A percentile compares a stretch with the other conserved stretches of the same genome.
phyloP scores from a whole-genome alignment of 2,329 filamentous ascomycete species.

The Chaetomium sp. region DNA sequence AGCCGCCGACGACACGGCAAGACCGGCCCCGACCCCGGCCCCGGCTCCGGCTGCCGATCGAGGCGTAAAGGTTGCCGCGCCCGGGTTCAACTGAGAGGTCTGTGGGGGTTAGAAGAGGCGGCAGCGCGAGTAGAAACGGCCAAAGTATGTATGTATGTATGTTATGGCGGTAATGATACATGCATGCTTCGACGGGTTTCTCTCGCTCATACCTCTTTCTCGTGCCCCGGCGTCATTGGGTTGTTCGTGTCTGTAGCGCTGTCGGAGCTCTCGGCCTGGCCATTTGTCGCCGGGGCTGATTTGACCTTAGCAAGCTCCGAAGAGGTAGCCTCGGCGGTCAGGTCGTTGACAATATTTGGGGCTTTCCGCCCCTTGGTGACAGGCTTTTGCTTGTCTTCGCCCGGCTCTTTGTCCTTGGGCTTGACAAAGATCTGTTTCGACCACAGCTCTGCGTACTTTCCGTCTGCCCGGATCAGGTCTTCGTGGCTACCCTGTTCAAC shows the following conservation, averaged over 20 bases:
- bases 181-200: slow-evolving; percentile 41
- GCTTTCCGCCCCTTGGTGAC: slow-evolving; percentile 28
- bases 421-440: slow-evolving; percentile 61
- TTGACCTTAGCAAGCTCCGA: slow-evolving; percentile 43
- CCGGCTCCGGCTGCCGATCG: slow-evolving; percentile 35
- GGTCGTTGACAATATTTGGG: slow-evolving; percentile 42
- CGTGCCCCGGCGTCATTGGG: slow-evolving; percentile 42
- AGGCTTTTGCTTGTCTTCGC: slow-evolving; percentile 35
- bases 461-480: slow-evolving; percentile 58
- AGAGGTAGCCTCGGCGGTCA: slow-evolving; percentile 43
- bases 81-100: slow-evolving; percentile 55
- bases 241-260: slow-evolving; percentile 37
- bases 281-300: slow-evolving; percentile 19
- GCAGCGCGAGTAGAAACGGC: slow-evolving; percentile 45
- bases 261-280: slow-evolving; percentile 19
- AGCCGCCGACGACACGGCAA: background rate
- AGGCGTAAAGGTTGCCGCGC: slow-evolving; percentile 59
- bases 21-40: too few relatives aligned
- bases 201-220: slow-evolving; percentile 53
- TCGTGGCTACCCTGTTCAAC: slow-evolving; percentile 66
- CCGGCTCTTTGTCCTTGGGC: slow-evolving; percentile 46
- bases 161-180: slow-evolving; percentile 35
- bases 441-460: slow-evolving; percentile 67
- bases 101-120: slow-evolving; percentile 28
- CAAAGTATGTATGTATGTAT: slow-evolving; percentile 36